Evolutionary conservation across 306 rosid genomes (phyloP).

Genomic region (Datisca glomerata): DNA sequence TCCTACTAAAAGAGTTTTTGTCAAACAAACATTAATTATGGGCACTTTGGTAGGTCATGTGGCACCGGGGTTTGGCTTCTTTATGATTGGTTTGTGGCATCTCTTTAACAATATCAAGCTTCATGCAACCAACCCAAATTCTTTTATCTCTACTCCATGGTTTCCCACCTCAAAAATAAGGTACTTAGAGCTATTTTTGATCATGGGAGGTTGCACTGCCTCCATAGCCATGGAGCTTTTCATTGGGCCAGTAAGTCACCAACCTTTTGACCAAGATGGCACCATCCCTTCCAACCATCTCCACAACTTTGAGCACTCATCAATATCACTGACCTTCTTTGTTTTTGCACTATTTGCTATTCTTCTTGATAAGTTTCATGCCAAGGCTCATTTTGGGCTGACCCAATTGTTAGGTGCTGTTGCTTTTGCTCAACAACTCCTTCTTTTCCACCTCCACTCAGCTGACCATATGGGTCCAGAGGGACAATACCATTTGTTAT

Average conservation of each 20-base stretch:
- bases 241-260: constrained; percentile 54
- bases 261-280: constrained; percentile 54
- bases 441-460: constrained; percentile 68
- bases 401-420: constrained; percentile 44
- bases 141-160: constrained; percentile 47
- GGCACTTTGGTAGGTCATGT: constrained; percentile 75
- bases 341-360: constrained; percentile 38
- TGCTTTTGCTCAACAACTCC: constrained; percentile 60
- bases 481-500: constrained; percentile 66
- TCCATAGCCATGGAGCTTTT: constrained; percentile 77
- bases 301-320: constrained; percentile 73
- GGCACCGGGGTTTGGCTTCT: constrained; percentile 68
- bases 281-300: constrained; percentile 81
- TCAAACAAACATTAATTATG: constrained; percentile 16
- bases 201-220: constrained; percentile 29
- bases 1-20: not conserved
- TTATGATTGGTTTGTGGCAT: constrained; percentile 73
- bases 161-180: constrained; percentile 40
- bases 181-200: constrained; percentile 47
- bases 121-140: constrained; percentile 23
- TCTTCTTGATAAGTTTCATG: constrained; percentile 27
- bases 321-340: constrained; percentile 48
- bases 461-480: constrained; percentile 73
- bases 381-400: constrained; percentile 12
- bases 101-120: constrained; percentile 70